phyloP scores from a whole-genome alignment of 2,329 filamentous ascomycete species.

The Hypoxylon rubiginosum region DNA sequence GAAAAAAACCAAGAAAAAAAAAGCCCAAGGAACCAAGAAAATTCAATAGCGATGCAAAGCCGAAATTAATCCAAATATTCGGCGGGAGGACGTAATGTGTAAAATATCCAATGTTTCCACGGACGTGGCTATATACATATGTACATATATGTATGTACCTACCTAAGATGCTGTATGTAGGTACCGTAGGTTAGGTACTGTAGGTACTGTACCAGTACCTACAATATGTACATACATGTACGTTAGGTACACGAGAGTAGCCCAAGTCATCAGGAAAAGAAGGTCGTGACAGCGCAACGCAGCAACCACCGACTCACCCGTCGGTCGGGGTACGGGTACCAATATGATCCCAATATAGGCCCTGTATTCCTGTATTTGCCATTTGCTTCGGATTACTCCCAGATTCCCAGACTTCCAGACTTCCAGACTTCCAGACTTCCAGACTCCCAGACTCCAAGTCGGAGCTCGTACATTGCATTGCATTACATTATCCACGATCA shows the following conservation, averaged over 20 bases:
- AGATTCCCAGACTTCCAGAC: not conserved
- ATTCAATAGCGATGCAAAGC: not conserved
- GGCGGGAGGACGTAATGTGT: not conserved
- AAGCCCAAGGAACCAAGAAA: not conserved
- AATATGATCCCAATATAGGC: not conserved
- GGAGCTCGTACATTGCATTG: conserved; percentile 1
- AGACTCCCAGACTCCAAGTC: not conserved
- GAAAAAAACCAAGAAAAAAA: not conserved
- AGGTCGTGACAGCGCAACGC: not conserved
- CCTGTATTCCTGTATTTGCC: not conserved
- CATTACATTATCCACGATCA: not conserved
- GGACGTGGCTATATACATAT: not conserved
- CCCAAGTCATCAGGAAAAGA: not conserved
- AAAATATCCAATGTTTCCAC: not conserved
- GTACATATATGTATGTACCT: not conserved
- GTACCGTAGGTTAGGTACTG: no score
- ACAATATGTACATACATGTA: no score
- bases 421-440: no score
- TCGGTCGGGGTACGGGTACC: conserved; percentile 5
- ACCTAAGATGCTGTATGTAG: no score
- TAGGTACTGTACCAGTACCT: no score
- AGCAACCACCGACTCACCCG: conserved; percentile 3
- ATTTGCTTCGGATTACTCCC: conserved; percentile 2
- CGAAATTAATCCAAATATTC: not conserved
- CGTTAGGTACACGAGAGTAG: not conserved